These are phyloP conservation scores for Ananas comosus DNA, from an alignment of 176 grass and related monocot genomes.

Conservation along the genomic window DNA sequence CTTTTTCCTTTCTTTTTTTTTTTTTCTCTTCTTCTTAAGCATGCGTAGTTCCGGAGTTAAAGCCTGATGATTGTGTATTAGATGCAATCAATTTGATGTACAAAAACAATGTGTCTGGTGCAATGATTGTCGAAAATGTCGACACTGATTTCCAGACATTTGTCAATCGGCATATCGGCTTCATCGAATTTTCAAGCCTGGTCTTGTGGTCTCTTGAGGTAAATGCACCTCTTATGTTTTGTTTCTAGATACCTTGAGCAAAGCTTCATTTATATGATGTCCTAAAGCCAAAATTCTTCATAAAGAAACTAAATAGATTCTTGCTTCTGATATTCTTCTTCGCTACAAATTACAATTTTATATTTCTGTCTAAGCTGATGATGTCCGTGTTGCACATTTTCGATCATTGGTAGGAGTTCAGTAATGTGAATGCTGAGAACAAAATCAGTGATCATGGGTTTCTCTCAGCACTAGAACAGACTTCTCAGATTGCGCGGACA, in stretches of 20 bases:
- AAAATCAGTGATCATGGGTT: conserved; percentile 1
- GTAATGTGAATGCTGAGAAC: neutral
- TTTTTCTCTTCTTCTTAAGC: no score
- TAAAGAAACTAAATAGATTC: neutral
- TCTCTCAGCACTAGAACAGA: conserved; percentile 2
- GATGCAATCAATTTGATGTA: conserved; percentile 38
- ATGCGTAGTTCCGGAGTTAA: conserved; percentile 40
- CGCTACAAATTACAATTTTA: no score
- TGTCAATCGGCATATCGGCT: conserved; percentile 47
- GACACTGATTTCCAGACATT: conserved; percentile 21
- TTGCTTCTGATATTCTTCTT: neutral
- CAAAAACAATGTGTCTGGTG: conserved; percentile 16
- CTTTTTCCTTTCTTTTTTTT: no score
- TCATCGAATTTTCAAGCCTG: conserved; percentile 34
- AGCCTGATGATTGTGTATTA: conserved; percentile 20
- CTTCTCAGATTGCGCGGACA: neutral
- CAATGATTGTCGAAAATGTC: conserved; percentile 37
- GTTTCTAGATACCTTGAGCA: neutral
- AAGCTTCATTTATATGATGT: neutral
- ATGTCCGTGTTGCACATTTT: neutral
- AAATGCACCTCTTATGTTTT: neutral
- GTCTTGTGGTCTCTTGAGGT: conserved; percentile 43
- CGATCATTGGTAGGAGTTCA: conserved; percentile 1
- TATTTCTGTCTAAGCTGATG: neutral
- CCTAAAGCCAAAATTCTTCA: neutral